A percentile compares a stretch with the other conserved stretches of the same genome.
Conservation (phyloP, 2,329 filamentous ascomycete genomes). For the Apiospora hydei region DNA sequence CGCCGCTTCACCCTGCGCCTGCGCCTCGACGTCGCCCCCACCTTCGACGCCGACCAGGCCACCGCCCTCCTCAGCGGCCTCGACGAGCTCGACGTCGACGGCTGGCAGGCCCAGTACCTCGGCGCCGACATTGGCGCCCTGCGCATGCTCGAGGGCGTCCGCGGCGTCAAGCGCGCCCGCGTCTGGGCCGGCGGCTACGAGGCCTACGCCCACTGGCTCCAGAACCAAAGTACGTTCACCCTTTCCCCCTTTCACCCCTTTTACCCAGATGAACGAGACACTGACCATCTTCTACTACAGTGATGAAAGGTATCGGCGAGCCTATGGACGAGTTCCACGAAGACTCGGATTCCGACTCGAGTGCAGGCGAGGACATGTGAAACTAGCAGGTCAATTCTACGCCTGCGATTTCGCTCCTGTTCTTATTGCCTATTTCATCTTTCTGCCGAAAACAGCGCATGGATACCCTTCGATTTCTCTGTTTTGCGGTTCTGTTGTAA, state of each 20-base stretch:
- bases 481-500: neutral
- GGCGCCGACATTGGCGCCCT: slow-evolving; percentile 47
- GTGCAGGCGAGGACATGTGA: slow-evolving; percentile 1
- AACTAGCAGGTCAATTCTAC: neutral
- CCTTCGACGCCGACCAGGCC: slow-evolving; percentile 41
- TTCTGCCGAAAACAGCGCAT: neutral
- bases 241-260: neutral
- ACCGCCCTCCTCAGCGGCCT: slow-evolving; percentile 45
- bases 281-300: slow-evolving; percentile 39
- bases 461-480: neutral
- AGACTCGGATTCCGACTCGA: neutral
- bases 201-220: slow-evolving; percentile 52
- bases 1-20: slow-evolving; percentile 49
- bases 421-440: neutral
- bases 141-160: slow-evolving; percentile 50
- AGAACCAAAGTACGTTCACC: slow-evolving; percentile 34
- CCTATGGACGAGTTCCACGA: slow-evolving; percentile 16
- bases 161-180: slow-evolving; percentile 46
- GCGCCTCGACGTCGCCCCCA: slow-evolving; percentile 50
- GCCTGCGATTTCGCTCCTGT: neutral
- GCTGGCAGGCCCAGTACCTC: slow-evolving; percentile 48
- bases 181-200: slow-evolving; percentile 52
- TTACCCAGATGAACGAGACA: neutral
- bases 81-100: slow-evolving; percentile 49
- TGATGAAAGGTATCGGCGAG: slow-evolving; percentile 23